phyloP scores from a whole-genome alignment of 352 stramenopile genomes.

The Phytophthora palmivora region DNA sequence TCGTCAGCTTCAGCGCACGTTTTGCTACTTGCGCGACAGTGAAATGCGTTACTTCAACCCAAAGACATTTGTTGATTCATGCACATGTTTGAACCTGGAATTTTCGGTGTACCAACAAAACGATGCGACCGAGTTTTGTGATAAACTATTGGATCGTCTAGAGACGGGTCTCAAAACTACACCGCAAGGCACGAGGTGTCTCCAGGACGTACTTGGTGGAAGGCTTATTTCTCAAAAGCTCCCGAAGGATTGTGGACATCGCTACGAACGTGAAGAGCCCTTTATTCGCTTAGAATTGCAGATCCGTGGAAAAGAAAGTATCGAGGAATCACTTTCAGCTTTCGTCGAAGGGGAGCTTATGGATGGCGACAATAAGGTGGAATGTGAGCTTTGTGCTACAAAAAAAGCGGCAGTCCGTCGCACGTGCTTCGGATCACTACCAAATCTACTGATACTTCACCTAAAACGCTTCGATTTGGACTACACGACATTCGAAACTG shows the following conservation, averaged over 20 bases:
- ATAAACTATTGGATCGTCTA: slow-evolving; percentile 98
- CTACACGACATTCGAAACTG: slow-evolving; percentile 99
- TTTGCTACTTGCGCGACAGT: slow-evolving; percentile 88
- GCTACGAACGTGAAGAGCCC: slow-evolving; percentile 96
- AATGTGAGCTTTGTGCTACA: slow-evolving; percentile 97
- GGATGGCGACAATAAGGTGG: slow-evolving; percentile 99
- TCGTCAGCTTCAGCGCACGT: slow-evolving; percentile 90
- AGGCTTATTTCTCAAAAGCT: slow-evolving; percentile 92
- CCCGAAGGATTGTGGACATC: slow-evolving; percentile 89
- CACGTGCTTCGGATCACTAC: slow-evolving; percentile 95
- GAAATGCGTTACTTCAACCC: slow-evolving; percentile 88
- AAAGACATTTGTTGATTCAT: slow-evolving; percentile 91
- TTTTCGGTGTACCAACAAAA: slow-evolving; percentile 99
- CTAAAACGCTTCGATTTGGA: slow-evolving; percentile 99
- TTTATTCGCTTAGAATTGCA: slow-evolving; percentile 98
- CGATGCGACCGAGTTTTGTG: slow-evolving; percentile 99
- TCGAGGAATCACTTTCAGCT: slow-evolving; percentile 96
- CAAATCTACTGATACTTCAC: slow-evolving; percentile 98
- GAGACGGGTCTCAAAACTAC: slow-evolving; percentile 95
- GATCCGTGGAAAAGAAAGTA: slow-evolving; percentile 98
- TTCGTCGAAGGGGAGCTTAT: slow-evolving; percentile 99
- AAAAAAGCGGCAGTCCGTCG: slow-evolving; percentile 97
- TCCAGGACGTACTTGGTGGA: slow-evolving; percentile 77
- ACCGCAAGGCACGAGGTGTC: slow-evolving; percentile 78
- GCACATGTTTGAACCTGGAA: slow-evolving; percentile 90